Evolutionary conservation across 495 filamentous ascomycete species (phyloP).

Genomic region (Cairneyella variabilis): DNA sequence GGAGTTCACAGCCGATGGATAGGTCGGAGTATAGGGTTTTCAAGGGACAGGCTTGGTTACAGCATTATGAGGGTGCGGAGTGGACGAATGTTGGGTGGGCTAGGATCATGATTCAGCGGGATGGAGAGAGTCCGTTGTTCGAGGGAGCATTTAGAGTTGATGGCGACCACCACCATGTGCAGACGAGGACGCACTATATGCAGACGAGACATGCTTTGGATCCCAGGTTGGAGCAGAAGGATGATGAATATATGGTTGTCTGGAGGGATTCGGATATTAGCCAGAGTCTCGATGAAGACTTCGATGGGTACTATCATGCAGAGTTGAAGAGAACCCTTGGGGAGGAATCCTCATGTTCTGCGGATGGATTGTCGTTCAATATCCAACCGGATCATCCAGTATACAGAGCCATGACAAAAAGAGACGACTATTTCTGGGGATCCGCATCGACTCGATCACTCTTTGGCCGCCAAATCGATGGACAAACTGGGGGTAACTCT

Average conservation of each 20-base stretch:
- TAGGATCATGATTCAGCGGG: constrained; percentile 68
- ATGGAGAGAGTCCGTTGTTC: constrained; percentile 78
- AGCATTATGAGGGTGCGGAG: constrained; percentile 50
- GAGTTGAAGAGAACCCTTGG: constrained; percentile 18
- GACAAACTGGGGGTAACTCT: constrained; percentile 55
- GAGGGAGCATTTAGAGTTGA: constrained; percentile 84
- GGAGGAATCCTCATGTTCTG: constrained; percentile 16
- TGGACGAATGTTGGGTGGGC: constrained; percentile 88
- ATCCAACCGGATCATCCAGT: constrained; percentile 24
- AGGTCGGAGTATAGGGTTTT: constrained; percentile 75
- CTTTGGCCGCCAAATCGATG: constrained; percentile 54
- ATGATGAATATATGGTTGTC: constrained; percentile 81
- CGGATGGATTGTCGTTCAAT: constrained; percentile 32
- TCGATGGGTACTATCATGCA: constrained; percentile 21
- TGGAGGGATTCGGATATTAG: constrained; percentile 87
- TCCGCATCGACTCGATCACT: constrained; percentile 50
- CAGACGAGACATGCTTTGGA: constrained; percentile 72
- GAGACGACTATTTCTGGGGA: constrained; percentile 45
- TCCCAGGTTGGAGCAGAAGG: constrained; percentile 54
- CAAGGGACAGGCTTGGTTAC: constrained; percentile 73
- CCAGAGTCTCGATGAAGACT: constrained; percentile 12
- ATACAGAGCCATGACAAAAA: constrained; percentile 35
- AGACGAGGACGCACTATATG: constrained; percentile 69
- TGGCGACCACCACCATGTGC: constrained; percentile 83
- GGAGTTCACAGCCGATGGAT: constrained; percentile 57